A percentile compares a stretch with the other conserved stretches of the same genome.
phyloP scores from a whole-genome alignment of 2,329 filamentous ascomycete genomes.

The Botryosphaeria dothidea region DNA sequence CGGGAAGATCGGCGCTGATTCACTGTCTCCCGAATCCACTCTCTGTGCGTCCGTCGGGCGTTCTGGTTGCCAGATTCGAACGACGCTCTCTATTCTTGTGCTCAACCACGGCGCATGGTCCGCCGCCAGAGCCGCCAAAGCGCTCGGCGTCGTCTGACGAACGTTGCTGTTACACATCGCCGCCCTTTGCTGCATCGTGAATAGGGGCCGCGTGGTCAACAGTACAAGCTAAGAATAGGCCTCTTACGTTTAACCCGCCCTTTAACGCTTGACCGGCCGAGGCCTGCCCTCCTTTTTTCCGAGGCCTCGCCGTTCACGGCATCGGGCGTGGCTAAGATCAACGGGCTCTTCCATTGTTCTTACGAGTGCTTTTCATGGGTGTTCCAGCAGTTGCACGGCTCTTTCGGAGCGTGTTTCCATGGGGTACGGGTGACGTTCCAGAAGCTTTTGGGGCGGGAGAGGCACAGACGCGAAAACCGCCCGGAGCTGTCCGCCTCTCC shows the following conservation, averaged over 20 bases:
- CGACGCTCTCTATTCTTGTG: constrained; percentile 5
- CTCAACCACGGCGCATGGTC: constrained; percentile 11
- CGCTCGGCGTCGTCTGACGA: constrained; percentile 1
- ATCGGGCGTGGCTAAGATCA: neutral
- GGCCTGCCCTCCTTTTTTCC: constrained; percentile 10
- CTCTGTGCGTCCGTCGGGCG: too few species aligned
- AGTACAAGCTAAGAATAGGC: constrained; percentile 1
- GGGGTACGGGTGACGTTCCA: neutral
- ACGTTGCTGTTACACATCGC: constrained; percentile 13
- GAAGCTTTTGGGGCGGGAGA: neutral
- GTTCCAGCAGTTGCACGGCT: too few species aligned
- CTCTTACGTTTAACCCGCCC: constrained; percentile 2
- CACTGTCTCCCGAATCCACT: constrained; percentile 12
- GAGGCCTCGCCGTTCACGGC: neutral
- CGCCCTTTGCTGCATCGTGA: neutral
- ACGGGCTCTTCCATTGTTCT: neutral
- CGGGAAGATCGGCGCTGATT: constrained; percentile 16
- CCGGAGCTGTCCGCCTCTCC: constrained; percentile 6
- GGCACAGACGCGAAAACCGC: constrained; percentile 10
- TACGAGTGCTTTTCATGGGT: constrained; percentile 5
- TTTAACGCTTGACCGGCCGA: constrained; percentile 7
- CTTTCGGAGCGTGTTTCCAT: neutral
- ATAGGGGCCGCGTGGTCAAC: constrained; percentile 5
- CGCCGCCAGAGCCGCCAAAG: constrained; percentile 14
- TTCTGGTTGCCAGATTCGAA: constrained; percentile 2